Evolutionary conservation across 371 early-diverging fungal genomes (phyloP).

Genomic region (Saksenaea oblongispora): DNA sequence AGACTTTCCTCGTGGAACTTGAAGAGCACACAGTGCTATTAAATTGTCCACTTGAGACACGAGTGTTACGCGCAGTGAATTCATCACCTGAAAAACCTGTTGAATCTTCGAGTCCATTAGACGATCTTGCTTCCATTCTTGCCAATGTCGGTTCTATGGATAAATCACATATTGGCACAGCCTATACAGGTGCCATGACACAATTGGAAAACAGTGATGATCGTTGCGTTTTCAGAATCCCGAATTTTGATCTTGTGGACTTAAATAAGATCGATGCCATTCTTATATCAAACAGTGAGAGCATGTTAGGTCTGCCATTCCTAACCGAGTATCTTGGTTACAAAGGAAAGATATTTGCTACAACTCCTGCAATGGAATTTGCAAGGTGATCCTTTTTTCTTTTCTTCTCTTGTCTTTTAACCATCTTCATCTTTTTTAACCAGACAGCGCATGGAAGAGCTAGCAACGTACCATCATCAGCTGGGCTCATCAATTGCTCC

Average conservation of each 20-base stretch:
- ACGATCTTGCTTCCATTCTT: constrained; percentile 9
- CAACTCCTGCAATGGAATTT: constrained; percentile 82
- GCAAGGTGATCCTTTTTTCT: constrained; percentile 36
- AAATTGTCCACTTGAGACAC: constrained; percentile 46
- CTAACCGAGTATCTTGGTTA: constrained; percentile 85
- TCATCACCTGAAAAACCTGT: constrained; percentile 1
- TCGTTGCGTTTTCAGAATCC: constrained; percentile 45
- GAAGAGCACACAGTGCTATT: constrained; percentile 37
- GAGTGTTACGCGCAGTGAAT: constrained; percentile 5
- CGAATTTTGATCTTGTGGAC: constrained; percentile 57
- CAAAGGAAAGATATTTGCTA: constrained; percentile 77
- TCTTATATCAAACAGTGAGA: constrained; percentile 73
- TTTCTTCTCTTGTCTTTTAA: neutral
- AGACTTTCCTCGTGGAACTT: constrained; percentile 40
- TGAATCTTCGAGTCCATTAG: neutral
- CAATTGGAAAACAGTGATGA: constrained; percentile 20
- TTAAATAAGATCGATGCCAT: constrained; percentile 71
- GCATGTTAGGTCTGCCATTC: constrained; percentile 79
- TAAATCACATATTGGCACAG: neutral
- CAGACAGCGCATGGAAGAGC: constrained; percentile 70
- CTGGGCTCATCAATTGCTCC: constrained; percentile 22
- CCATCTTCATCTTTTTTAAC: constrained; percentile 1
- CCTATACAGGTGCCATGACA: neutral
- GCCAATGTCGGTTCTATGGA: neutral
- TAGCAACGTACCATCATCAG: constrained; percentile 56